Base-by-base conservation (phyloP, 1,284 basidiomycete genomes). In the Malassezia psittaci region DNA sequence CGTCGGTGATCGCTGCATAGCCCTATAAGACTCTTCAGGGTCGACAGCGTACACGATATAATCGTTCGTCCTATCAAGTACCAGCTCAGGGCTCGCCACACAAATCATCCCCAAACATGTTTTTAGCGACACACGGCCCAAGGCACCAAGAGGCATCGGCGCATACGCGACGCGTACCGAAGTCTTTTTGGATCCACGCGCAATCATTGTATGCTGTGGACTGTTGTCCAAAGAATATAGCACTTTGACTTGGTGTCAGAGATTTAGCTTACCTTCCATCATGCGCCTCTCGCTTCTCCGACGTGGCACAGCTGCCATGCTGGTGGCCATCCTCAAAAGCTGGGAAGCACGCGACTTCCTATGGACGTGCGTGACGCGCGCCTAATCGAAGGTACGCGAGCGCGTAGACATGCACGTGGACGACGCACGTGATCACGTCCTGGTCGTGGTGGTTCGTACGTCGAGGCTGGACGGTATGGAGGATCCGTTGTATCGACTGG, bases 21-120 rank as follows among this genome's bases (percentile, higher is more conserved):
- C 64, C 16, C 66, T 63, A 40, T 65, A 41, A 2, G 68, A 64
- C 56, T 74, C 71, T 21, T 67, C 63, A 4, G 69, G 69, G 40
- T 74, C 71, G 47, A 71, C 64, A n/a, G 68, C 71, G 45, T 74
- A 74, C 48, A 74, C 67, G 52, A 67, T 70, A 52, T 65, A 74
- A 57, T 74, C 71, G 34, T 52, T 52, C 45, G 58, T 63, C 33
- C 54, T 57, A 45, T 72, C 69, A 16, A 69, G 59, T 12, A 72
- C 49, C 21, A 74, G 65, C 35, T 74, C 71, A 1, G 71, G 71
- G 39, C 71, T 74, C 8, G 33, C 44, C 12, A 21, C 35, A 24
- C 68, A 72, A 41, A 74, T 68, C 37, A 66, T 68, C 42, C 67
- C 62, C 24, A 74, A 62, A 54, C 71, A 74, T 3, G 63, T 53